Conservation (phyloP, 2,329 filamentous ascomycete species). For the Penicillium sclerotigenum region DNA sequence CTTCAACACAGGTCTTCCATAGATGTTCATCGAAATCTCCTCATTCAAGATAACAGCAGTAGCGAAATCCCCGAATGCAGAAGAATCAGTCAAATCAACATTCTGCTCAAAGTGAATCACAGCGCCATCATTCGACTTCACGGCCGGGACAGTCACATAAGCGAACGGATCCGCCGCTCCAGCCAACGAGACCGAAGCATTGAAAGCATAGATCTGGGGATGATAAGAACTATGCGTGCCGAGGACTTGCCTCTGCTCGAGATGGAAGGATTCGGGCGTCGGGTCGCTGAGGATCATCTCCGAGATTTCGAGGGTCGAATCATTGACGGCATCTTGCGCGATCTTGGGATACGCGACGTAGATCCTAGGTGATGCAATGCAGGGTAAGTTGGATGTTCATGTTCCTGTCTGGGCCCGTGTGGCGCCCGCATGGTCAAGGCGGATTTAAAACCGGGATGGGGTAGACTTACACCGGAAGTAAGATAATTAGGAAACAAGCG, state of each 20-base stretch:
- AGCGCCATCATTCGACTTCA: conserved; percentile 45
- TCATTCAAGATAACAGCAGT: conserved; percentile 50
- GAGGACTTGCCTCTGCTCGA: conserved; percentile 50
- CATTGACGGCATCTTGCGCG: conserved; percentile 54
- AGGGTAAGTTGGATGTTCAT: not conserved
- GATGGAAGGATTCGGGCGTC: conserved; percentile 46
- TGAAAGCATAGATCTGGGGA: conserved; percentile 54
- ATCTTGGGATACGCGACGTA: conserved; percentile 59
- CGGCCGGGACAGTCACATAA: conserved; percentile 45
- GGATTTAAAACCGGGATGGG: not conserved
- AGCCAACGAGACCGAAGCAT: conserved; percentile 50
- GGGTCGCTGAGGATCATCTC: conserved; percentile 53
- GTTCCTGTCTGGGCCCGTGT: not conserved
- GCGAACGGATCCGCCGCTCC: conserved; percentile 43
- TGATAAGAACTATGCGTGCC: conserved; percentile 51
- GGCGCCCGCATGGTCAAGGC: not conserved
- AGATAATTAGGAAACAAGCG: conserved; percentile 51
- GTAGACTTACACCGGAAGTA: conserved; percentile 56
- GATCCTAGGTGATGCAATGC: conserved; percentile 39
- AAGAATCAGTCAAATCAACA: conserved; percentile 43
- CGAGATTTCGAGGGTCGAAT: conserved; percentile 51
- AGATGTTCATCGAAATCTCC: conserved; percentile 49
- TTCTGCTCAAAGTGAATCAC: conserved; percentile 45
- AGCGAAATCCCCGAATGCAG: conserved; percentile 51
- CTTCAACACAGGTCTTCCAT: conserved; percentile 53